Evolutionary conservation across 495 filamentous ascomycete genomes (phyloP), one percentile per base, ranked within the genome.

Genomic region (Penicillium malachiteum): DNA sequence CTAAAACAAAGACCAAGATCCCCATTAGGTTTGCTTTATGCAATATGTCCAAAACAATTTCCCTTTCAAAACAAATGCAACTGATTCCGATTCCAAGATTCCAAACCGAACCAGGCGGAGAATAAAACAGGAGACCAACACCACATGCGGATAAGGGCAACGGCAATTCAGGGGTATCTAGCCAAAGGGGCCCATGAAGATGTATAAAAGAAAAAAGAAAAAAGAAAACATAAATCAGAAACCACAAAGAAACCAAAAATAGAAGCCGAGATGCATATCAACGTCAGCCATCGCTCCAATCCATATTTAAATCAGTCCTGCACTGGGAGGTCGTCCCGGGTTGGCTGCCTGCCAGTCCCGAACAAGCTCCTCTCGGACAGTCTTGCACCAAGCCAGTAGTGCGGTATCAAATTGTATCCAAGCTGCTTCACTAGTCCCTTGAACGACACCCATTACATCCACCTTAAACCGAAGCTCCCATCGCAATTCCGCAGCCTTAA

Each of bases 401-500:
- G 90, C 90, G 18, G 80, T 78, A 60, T 97, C 91, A 61, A 97
- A 92, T 38, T 86, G 81, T 54, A 76, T 75, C 91, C 90, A 96
- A 10, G 88, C 85, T 48, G 77, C 75, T 13, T 77, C 75, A 50
- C 82, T 80, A n/a, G 65, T 76, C 47, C 78, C 81, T 56, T 92
- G 84, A 6, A 96, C 92, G 11, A 97, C 86, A 10, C 85, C 90
- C 76, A 92, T 87, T 21, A 91, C 90, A 64, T 96, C 90, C 50
- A 96, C 80, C 62, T 90, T 85, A 50, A 97, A 78, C 55, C 89
- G 83, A 16, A 90, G 82, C 72, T 97, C 95, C 90, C 92, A 98
- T 21, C 94, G 83, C 48, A 97, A 80, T 72, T 97, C 90, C 6
- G 92, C 90, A 16, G 95, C 95, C 72, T 98, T 98, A 68, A 90